A percentile compares a stretch with the other conserved stretches of the same genome.
These are phyloP conservation scores for Fulvia fulva DNA, from an alignment of 2,329 filamentous ascomycete species.

Conservation along the genomic window DNA sequence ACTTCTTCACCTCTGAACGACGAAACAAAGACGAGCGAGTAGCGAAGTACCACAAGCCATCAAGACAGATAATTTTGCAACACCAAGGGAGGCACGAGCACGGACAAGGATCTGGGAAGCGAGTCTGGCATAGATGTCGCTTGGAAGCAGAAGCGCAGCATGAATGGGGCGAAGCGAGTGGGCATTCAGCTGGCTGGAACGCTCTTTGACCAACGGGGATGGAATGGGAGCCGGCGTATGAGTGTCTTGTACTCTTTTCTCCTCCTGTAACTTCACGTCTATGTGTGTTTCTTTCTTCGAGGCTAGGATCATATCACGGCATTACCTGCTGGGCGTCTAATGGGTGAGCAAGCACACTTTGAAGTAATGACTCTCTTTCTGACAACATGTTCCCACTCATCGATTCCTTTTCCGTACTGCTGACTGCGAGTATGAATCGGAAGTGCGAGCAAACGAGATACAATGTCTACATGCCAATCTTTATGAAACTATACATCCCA, in stretches of 20 bases:
- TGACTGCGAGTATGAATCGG: neutral
- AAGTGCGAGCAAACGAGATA: no score
- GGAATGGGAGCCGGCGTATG: neutral
- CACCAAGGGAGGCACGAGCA: slow-evolving; percentile 1
- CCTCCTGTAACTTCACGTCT: neutral
- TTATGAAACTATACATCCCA: neutral
- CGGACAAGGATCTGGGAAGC: neutral
- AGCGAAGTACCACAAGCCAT: slow-evolving; percentile 3
- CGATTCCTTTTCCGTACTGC: neutral
- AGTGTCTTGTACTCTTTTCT: slow-evolving; percentile 4
- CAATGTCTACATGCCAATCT: no score
- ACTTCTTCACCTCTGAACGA: neutral
- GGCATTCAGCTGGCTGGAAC: slow-evolving; percentile 17
- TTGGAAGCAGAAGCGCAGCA: slow-evolving; percentile 7
- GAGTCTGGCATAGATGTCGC: slow-evolving; percentile 16
- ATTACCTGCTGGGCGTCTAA: slow-evolving; percentile 6
- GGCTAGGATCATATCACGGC: slow-evolving; percentile 9
- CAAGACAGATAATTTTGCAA: slow-evolving; percentile 13
- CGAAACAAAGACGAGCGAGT: slow-evolving; percentile 3
- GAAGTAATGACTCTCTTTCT: neutral
- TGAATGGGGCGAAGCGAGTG: slow-evolving; percentile 1
- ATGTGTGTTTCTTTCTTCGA: neutral
- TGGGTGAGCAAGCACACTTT: neutral
- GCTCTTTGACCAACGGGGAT: slow-evolving; percentile 9
- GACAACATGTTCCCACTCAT: neutral